Base-by-base conservation (phyloP, 1,284 basidiomycete genomes). In the Neotropicomus parvogracilis region DNA sequence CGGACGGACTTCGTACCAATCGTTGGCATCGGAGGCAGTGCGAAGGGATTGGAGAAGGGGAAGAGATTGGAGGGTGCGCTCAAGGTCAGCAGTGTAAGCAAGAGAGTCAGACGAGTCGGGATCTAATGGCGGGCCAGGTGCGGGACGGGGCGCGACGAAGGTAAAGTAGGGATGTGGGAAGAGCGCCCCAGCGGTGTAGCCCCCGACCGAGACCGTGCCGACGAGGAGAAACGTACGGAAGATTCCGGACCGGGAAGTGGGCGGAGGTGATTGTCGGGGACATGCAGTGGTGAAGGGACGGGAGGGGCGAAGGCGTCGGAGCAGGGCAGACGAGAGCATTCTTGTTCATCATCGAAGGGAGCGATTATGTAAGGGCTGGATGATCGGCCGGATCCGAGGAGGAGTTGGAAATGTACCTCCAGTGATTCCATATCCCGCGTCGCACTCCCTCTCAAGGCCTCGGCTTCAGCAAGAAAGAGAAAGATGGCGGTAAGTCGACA, bases 1-100 rank as follows among this genome's bases (percentile, higher is more conserved):
- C 11, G 92, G 92, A 34, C 93, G 80, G 31, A 78, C 73, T 65
- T 90, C 87, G 56, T 88, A 86, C 86, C 85, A 88, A 28, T 79
- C 75, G 27, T 71, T 66, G 0, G 75, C 70, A 53, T 81, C 79
- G 2, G 69, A 62, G n/a, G 63, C 57, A 8, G 64, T 49, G 31
- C 81, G 72, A 43, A 85, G 74, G 31, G 74, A 64, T 28, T 73
- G 65, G 0, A 95, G 80, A 6, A 80, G 54, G 0, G 83, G 79
- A 0, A 95, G 73, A 1, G 72, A 66, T 52, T 90, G 84, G 6
- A 97, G 70, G 37, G 78, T 69, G 16, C 74, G 65, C 64, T 97
- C 94, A 44, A 95, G 74, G 16, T 71, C 64, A 10, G 73, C 73
- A 6, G 75, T 77, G 59, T 88, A 79, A 2, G 75, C 74, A 38